Evolutionary conservation across 345 rosid genomes (phyloP), one percentile per base, ranked within the genome.

Genomic region (Linum tenue): DNA sequence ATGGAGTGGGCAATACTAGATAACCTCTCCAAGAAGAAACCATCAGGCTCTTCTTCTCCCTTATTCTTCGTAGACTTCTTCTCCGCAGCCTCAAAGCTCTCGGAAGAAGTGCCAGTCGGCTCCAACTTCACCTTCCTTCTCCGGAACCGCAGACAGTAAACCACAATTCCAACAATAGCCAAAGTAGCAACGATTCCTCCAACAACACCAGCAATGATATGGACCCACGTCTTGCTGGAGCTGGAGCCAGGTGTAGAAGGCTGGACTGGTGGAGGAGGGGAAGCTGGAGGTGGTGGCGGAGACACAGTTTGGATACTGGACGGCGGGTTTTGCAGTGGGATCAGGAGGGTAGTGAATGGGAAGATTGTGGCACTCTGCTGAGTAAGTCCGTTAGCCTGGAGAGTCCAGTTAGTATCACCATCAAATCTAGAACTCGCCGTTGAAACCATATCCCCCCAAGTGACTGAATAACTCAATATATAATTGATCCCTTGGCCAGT

Each of bases 261-360:
- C 10, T 64, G 53, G n/a, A 37, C 6, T 4, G 12, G 8, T 16
- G 73, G 64, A 41, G 68, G 60, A 39, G 67, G 11, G 4, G 39
- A 0, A 15, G 14, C 37, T 16, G 72, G 73, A 16, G 69, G 59
- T 3, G 78, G 73, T 61, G 16, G 68, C 58, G 16, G 76, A 69
- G 57, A 64, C 4, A 69, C 58, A 60, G 86, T 73, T 60, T 73
- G 79, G 31, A 73, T 60, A 65, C 40, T 53, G 39, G 69, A 67
- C 8, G 86, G 88, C 48, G 60, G 77, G 15, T 69, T 74, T 58
- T 48, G 62, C 56, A 88, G 67, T 37, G 96, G 92, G 69, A 84
- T 41, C 43, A 86, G 64, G 55, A 84, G 22, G 5, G 92, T 79
- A 5, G 87, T 86, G 80, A 65, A 78, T 60, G 88, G 84, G 65